Evolutionary conservation across 1,139 yeast species (phyloP).

Genomic region (Saccharomycopsis hybrid): DNA sequence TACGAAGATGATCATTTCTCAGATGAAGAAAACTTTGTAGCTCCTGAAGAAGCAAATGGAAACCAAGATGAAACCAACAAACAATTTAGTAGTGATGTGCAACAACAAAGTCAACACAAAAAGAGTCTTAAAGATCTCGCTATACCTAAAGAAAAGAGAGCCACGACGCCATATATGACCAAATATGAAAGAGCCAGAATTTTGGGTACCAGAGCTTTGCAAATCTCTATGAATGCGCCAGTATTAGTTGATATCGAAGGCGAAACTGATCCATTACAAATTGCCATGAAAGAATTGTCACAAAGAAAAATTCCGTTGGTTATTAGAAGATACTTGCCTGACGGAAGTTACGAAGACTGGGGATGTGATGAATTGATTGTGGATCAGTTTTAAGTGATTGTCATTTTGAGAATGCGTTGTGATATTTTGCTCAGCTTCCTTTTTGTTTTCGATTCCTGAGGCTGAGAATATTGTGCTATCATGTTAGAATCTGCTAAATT

Average conservation of each 20-base stretch:
- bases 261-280: constrained; percentile 98
- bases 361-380: constrained; percentile 96
- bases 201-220: constrained; percentile 92
- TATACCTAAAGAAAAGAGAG: constrained; percentile 79
- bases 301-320: constrained; percentile 94
- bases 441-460: too few relatives aligned
- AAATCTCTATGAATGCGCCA: constrained; percentile 96
- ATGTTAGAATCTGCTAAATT: too few relatives aligned
- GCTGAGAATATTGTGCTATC: too few relatives aligned
- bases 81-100: constrained; percentile 63
- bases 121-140: constrained; percentile 78
- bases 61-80: constrained; percentile 32
- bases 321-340: constrained; percentile 92
- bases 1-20: constrained; percentile 78
- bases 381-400: constrained; percentile 34
- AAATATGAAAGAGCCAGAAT: constrained; percentile 96
- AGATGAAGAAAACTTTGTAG: constrained; percentile 50
- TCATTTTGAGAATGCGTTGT: too few relatives aligned
- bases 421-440: too few relatives aligned
- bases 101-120: constrained; percentile 42
- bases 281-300: constrained; percentile 93
- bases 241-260: constrained; percentile 97
- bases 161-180: constrained; percentile 98
- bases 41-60: constrained; percentile 33
- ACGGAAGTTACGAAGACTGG: constrained; percentile 97